phyloP scores from a whole-genome alignment of 192 early-diverging fungal genomes.

The Phycomyces blakesleeanus region DNA sequence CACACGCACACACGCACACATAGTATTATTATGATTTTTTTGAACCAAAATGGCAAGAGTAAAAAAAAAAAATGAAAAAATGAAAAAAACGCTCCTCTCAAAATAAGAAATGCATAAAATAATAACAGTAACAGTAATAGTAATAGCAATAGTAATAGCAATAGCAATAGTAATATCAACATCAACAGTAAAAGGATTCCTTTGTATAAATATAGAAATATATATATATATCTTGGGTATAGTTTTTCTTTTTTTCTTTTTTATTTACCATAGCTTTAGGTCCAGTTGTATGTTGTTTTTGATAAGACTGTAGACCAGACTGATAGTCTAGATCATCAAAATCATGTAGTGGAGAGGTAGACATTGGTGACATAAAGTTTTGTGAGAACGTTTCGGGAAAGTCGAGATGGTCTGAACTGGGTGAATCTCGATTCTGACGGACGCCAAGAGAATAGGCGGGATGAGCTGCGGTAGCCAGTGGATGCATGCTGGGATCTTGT shows the following conservation, averaged over 20 bases:
- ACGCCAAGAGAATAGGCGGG: slow-evolving; percentile 1
- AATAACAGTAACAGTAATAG: too few relatives aligned
- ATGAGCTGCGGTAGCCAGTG: slow-evolving; percentile 3
- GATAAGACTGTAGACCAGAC: not conserved
- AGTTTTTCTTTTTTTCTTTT: not conserved
- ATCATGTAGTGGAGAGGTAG: slow-evolving; percentile 7
- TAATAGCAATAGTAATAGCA: too few relatives aligned
- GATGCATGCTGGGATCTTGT: not conserved
- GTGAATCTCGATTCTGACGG: slow-evolving; percentile 8
- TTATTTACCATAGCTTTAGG: not conserved
- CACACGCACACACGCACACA: too few relatives aligned
- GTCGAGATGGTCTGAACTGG: slow-evolving; percentile 2
- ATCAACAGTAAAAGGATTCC: too few relatives aligned
- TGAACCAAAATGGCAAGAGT: not conserved
- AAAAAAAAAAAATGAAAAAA: not conserved
- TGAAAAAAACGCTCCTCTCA: too few relatives aligned
- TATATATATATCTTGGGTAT: too few relatives aligned
- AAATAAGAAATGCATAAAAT: too few relatives aligned
- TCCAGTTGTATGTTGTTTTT: not conserved
- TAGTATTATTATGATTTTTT: too few relatives aligned
- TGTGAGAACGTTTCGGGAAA: not conserved
- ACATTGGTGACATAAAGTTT: not conserved
- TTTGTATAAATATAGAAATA: too few relatives aligned
- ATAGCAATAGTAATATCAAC: too few relatives aligned
- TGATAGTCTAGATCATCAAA: slow-evolving; percentile 18